Base-by-base conservation (phyloP, 2,329 filamentous ascomycete genomes). In the Lomentospora prolificans region DNA sequence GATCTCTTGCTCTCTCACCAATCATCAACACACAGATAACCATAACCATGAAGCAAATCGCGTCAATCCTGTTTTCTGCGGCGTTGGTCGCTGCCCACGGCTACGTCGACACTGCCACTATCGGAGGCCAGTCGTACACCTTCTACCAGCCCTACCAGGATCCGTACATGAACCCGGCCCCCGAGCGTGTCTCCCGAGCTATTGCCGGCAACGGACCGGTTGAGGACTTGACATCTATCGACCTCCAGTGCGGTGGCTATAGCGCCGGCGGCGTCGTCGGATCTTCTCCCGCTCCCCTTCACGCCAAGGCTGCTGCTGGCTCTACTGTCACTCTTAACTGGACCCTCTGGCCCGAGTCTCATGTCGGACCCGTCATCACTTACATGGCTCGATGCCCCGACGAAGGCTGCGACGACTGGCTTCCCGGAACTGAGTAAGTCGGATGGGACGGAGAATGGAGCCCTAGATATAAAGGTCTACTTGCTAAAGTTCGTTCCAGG, bases 371-470 rank as follows among this genome's bases (percentile, higher is more conserved):
- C 1, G 65, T 76, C 1, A 69, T 83, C 56, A 83, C 80, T 1
- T 83, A 83, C 62, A 80, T 84, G 78, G 80, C 80, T 3, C 69
- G 71, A 31, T 84, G 81, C 64, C 77, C 79, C 0, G 74, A 76
- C 46, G 17, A 31, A 7, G 57, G 59, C 51, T 60, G 59, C 58
- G 41, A 60, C 44, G 27, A 55, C 22, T 60, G 57, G 46, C 22
- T 51, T 9, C 77, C 77, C 1, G 61, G 67, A 1, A 68, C 65
- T 2, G 72, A 75, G 51, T 53, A 53, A 19, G 51, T 36, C 7
- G 25, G 17, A 12, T 57, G 41, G n/a, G n/a, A n/a, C n/a, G n/a
- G n/a, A n/a, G n/a, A n/a, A n/a, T n/a, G n/a, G n/a, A n/a, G n/a
- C n/a, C n/a, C n/a, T n/a, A n/a, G n/a, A n/a, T n/a, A n/a, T n/a